Evolutionary conservation across 768 basidiomycete species (phyloP), one percentile per base, ranked within the genome.

Genomic region (Suillus hirtellus): DNA sequence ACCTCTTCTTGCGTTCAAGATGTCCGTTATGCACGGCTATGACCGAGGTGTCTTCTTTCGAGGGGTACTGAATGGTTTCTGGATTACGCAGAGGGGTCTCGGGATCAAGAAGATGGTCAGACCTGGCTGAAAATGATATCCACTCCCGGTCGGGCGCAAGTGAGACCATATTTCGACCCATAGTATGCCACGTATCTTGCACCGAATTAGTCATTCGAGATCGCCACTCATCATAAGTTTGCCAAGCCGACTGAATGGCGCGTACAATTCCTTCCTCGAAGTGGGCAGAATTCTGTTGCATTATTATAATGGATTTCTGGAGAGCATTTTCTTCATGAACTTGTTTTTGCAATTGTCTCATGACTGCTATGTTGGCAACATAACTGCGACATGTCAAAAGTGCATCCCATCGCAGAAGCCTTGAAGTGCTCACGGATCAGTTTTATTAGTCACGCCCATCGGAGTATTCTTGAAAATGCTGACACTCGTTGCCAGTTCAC

Each of bases 241-340:
- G 86, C 97, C 97, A 99, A 0, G 97, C 95, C 21, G 94, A 95
- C 76, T 99, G 95, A 65, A 99, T 86, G 3, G 94, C 88, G 64
- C 93, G 91, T 34, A 99, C 94, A 69, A 99, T 93, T 60, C 95
- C 96, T 67, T 94, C 92, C 76, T 99, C 97, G 69, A 99, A 99
- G 73, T 96, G 90, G 24, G 96, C 96, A 17, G 90, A 92, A 74
- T 96, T 96, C 67, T 96, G 95, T 70, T 99, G 96, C 87, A 96
- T 98, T 75, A 99, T 96, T 71, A 99, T 89, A 71, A 98, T 92
- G 2, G 90, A 93, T 75, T 99, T 99, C 78, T 99, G 96, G 15
- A 99, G 87, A 0, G 95, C 88, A 73, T 99, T 99, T 78, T 99
- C 97, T 78, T 97, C 96, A 77, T 95, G 88, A 52, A 98, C 93